Conservation (phyloP, 1,284 basidiomycete species). For the Volvariella volvacea region DNA sequence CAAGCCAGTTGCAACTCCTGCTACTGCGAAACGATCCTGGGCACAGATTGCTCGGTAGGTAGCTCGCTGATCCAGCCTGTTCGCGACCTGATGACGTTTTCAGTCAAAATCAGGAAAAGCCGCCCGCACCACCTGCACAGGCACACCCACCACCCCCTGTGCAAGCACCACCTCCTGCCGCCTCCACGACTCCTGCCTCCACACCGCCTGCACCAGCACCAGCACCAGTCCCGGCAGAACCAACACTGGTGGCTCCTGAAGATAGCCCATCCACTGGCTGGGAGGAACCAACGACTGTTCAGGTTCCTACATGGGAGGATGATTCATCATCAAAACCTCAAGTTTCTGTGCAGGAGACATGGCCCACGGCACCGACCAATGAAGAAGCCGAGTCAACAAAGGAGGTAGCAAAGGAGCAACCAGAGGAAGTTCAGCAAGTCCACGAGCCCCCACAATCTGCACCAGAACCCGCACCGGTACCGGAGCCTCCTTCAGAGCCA, state of each 20-base stretch:
- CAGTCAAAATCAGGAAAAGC: conserved; percentile 49
- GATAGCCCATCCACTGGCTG: conserved; percentile 36
- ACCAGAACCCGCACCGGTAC: conserved; percentile 25
- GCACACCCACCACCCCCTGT: conserved; percentile 19
- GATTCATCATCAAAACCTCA: conserved; percentile 44
- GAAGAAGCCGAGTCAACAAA: conserved; percentile 12
- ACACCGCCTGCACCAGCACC: conserved; percentile 13
- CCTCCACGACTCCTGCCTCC: conserved; percentile 16
- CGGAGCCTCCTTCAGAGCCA: conserved; percentile 20
- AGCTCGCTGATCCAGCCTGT: conserved; percentile 4
- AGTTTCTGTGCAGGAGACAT: conserved; percentile 30
- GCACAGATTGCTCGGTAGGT: conserved; percentile 70
- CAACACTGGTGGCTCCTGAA: conserved; percentile 23
- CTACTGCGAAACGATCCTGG: conserved; percentile 72
- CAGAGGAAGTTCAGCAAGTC: conserved; percentile 15
- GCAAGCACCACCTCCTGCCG: conserved; percentile 18
- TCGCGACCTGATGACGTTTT: conserved; percentile 7
- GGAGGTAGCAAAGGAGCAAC: conserved; percentile 12
- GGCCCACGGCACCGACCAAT: conserved; percentile 22
- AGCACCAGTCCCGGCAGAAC: conserved; percentile 11
- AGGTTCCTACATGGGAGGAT: conserved; percentile 70
- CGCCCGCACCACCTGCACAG: conserved; percentile 26
- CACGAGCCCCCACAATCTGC: conserved; percentile 13
- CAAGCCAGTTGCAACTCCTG: conserved; percentile 39
- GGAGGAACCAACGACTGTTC: conserved; percentile 72